Evolutionary conservation across 169 alveolate genomes (phyloP).

Genomic region (Cryptosporidium meleagridis): DNA sequence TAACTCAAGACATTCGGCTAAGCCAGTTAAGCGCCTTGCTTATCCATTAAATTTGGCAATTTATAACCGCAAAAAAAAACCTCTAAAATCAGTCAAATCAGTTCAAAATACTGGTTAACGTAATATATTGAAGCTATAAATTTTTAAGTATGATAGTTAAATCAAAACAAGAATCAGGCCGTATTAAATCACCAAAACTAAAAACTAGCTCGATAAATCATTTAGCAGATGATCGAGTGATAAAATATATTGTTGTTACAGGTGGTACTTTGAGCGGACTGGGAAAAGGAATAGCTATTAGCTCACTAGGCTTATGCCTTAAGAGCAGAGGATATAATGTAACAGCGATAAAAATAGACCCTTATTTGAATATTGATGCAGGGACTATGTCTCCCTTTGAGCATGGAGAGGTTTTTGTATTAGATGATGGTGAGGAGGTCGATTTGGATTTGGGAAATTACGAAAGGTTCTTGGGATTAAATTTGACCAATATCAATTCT

Average conservation of each 20-base stretch:
- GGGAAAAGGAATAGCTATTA: conserved; percentile 95
- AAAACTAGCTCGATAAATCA: conserved; percentile 8
- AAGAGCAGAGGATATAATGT: conserved; percentile 89
- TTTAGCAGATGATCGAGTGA: conserved; percentile 40
- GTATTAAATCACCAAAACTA: conserved; percentile 30
- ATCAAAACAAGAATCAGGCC: conserved; percentile 16
- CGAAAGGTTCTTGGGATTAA: conserved; percentile 92
- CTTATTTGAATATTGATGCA: conserved; percentile 89
- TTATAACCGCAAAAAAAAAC: background rate
- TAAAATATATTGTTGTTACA: conserved; percentile 91
- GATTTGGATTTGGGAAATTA: conserved; percentile 98
- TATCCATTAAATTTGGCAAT: background rate
- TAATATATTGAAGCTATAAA: background rate
- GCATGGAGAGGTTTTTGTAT: conserved; percentile 96
- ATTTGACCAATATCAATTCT: conserved; percentile 88
- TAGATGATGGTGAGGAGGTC: conserved; percentile 97
- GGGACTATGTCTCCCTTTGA: conserved; percentile 98
- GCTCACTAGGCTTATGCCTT: conserved; percentile 92
- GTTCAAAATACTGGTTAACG: background rate
- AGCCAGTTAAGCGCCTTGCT: background rate
- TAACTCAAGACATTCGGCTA: background rate
- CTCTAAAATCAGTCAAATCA: background rate
- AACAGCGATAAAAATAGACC: conserved; percentile 96
- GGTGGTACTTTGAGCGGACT: conserved; percentile 96
- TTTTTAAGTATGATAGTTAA: background rate